Evolutionary conservation across 352 stramenopile species (phyloP).

Genomic region (Pythium utonaiense): DNA sequence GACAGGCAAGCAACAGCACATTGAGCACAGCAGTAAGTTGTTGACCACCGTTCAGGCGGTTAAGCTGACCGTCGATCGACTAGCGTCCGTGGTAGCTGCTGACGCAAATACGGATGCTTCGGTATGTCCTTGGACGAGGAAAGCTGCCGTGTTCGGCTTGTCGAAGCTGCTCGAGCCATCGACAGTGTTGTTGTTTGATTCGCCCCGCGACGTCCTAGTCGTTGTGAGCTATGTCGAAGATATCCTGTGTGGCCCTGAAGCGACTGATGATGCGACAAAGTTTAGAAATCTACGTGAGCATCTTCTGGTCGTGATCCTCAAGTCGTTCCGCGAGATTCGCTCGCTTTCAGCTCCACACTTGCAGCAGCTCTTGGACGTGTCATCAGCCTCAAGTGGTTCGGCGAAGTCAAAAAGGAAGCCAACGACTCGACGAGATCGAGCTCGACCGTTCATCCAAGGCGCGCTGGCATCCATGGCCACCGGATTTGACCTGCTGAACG

Average conservation of each 20-base stretch:
- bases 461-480: constrained; percentile 20
- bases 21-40: neutral
- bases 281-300: neutral
- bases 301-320: neutral
- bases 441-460: constrained; percentile 39
- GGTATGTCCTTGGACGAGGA: constrained; percentile 3
- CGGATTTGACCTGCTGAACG: neutral
- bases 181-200: constrained; percentile 56
- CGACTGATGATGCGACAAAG: neutral
- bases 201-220: constrained; percentile 39
- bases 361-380: constrained; percentile 4
- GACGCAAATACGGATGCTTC: neutral
- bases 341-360: constrained; percentile 7
- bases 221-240: constrained; percentile 27
- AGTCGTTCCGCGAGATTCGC: constrained; percentile 15
- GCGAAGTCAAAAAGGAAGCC: constrained; percentile 40
- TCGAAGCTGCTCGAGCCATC: constrained; percentile 33
- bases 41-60: constrained; percentile 7
- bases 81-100: constrained; percentile 5
- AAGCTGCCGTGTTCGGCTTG: constrained; percentile 3
- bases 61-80: constrained; percentile 15
- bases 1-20: neutral
- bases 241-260: neutral
- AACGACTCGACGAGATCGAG: constrained; percentile 38
- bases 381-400: neutral